These are phyloP conservation scores for Plasmodiophora brassicae DNA, from an alignment of 208 protist species.

Conservation along the genomic window DNA sequence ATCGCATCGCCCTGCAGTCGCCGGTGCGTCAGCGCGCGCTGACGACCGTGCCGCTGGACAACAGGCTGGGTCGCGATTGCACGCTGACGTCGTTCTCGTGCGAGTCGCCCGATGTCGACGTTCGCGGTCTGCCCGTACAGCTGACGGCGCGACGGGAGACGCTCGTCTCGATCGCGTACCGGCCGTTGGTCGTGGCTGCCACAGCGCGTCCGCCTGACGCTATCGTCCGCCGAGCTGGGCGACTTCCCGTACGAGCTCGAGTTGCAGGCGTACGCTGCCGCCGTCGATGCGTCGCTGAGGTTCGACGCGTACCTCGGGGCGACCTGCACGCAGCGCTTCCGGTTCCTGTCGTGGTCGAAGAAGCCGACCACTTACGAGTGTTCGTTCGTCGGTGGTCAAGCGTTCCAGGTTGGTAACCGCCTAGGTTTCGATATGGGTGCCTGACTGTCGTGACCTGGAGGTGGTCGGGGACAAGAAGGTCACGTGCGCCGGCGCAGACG, in stretches of 20 bases:
- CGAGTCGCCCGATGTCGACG: constrained; percentile 51
- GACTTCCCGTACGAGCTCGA: constrained; percentile 69
- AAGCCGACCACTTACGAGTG: constrained; percentile 69
- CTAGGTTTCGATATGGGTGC: no score
- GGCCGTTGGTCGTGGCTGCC: constrained; percentile 40
- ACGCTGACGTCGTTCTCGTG: constrained; percentile 63
- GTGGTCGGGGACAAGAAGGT: no score
- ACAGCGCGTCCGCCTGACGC: constrained; percentile 56
- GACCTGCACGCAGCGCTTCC: constrained; percentile 55
- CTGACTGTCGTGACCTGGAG: no score
- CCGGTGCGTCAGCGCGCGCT: constrained; percentile 67
- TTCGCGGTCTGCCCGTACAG: constrained; percentile 67
- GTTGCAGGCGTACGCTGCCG: constrained; percentile 59
- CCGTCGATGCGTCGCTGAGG: no score
- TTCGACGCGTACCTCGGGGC: constrained; percentile 78
- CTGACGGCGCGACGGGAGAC: no score
- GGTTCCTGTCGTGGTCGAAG: constrained; percentile 61
- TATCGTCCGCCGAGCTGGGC: constrained; percentile 75
- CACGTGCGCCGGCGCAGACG: no score
- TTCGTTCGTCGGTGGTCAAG: constrained; percentile 58
- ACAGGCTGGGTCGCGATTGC: constrained; percentile 76
- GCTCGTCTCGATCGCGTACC: constrained; percentile 43
- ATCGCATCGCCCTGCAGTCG: constrained; percentile 68
- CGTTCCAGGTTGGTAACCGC: constrained; percentile 58
- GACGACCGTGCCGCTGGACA: constrained; percentile 73